Percentiles rank a stretch among this genome's conserved stretches.
phyloP scores from a whole-genome alignment of 139 green algal species.

The Klebsormidium nitens region DNA sequence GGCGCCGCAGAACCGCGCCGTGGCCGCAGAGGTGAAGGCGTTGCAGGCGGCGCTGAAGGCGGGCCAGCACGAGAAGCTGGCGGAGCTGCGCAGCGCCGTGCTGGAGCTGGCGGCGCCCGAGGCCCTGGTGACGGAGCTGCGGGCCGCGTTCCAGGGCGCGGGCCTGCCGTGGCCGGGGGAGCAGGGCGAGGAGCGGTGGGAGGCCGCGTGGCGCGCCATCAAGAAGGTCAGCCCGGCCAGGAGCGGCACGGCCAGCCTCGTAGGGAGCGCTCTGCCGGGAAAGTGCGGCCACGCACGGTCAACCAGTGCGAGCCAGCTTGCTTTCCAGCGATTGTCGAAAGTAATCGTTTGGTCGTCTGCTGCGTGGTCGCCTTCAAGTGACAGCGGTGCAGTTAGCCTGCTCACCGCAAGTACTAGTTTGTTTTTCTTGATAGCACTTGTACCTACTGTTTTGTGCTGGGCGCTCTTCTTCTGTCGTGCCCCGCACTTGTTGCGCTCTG shows the following conservation, averaged over 20 bases:
- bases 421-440: slow-evolving; percentile 3
- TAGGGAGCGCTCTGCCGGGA: too few species aligned
- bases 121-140: slow-evolving; percentile 51
- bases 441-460: neutral
- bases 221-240: slow-evolving; percentile 27
- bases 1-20: slow-evolving; percentile 21
- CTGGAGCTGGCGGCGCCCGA: slow-evolving; percentile 23
- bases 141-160: slow-evolving; percentile 54
- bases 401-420: neutral
- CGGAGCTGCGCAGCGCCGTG: slow-evolving; percentile 29
- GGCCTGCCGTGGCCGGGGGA: slow-evolving; percentile 69
- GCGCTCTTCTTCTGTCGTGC: neutral
- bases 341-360: neutral
- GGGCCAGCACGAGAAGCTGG: slow-evolving; percentile 42
- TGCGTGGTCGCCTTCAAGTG: too few species aligned
- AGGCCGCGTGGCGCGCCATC: slow-evolving; percentile 39
- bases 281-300: too few species aligned
- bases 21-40: slow-evolving; percentile 51
- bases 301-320: too few species aligned
- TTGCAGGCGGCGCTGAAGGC: slow-evolving; percentile 45
- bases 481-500: neutral
- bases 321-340: too few species aligned
- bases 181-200: slow-evolving; percentile 63
- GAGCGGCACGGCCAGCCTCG: too few species aligned
- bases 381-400: too few species aligned